A percentile compares a stretch with the other conserved stretches of the same genome.
phyloP scores from a whole-genome alignment of 371 early-diverging fungal species.

The Mortierella sp. region DNA sequence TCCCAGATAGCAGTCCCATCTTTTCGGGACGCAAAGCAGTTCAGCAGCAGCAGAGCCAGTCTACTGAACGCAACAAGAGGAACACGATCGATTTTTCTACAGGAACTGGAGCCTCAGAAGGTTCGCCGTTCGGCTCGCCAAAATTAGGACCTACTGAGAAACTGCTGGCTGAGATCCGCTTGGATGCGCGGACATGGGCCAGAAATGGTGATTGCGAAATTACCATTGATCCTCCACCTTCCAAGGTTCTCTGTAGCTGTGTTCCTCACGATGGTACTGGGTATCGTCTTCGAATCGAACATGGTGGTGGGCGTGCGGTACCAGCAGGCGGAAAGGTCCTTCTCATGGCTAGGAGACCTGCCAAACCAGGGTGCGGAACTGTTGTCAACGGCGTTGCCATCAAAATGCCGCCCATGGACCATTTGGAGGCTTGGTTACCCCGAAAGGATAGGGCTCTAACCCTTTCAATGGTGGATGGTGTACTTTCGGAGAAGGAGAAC shows the following conservation, averaged over 20 bases:
- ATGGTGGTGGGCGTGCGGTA: conserved; percentile 62
- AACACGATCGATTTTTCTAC: conserved; percentile 22
- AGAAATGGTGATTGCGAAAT: conserved; percentile 57
- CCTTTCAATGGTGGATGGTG: conserved; percentile 25
- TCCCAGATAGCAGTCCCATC: conserved; percentile 49
- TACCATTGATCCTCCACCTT: conserved; percentile 69
- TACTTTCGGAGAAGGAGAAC: conserved; percentile 21
- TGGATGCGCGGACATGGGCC: conserved; percentile 60
- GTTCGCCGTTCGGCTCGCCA: conserved; percentile 21
- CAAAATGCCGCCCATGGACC: conserved; percentile 45
- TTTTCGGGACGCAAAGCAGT: conserved; percentile 42
- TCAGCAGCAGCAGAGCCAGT: conserved; percentile 22
- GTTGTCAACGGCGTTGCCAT: conserved; percentile 48
- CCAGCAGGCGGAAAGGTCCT: conserved; percentile 65
- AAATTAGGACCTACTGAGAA: conserved; percentile 44
- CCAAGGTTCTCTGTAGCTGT: conserved; percentile 54
- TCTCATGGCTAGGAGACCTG: conserved; percentile 56
- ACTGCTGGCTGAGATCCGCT: conserved; percentile 57
- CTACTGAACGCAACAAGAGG: conserved; percentile 21
- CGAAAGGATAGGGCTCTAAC: conserved; percentile 22
- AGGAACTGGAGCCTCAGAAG: conserved; percentile 10
- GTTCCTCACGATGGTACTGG: conserved; percentile 60
- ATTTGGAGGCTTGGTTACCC: conserved; percentile 30
- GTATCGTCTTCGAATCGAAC: conserved; percentile 61
- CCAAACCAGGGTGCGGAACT: conserved; percentile 35